Conservation (phyloP, 2,329 filamentous ascomycete species). For the Claviceps cyperi region DNA sequence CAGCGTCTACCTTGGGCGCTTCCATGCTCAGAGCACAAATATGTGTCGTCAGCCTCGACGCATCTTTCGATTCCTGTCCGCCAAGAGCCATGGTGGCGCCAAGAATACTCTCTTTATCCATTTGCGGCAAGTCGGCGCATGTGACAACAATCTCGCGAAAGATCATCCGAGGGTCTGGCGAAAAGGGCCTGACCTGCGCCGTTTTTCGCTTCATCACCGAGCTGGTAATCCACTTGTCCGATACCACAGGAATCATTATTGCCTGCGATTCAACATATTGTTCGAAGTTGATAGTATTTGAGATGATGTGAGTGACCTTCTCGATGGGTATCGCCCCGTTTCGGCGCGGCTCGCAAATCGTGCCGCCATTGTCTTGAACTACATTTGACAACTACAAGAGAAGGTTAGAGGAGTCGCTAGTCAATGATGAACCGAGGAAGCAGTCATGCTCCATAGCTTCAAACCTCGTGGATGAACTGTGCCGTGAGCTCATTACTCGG, state of each 20-base stretch:
- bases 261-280: constrained; percentile 64
- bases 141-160: constrained; percentile 73
- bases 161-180: constrained; percentile 80
- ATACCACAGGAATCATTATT: constrained; percentile 71
- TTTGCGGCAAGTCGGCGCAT: constrained; percentile 69
- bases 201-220: constrained; percentile 57
- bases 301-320: constrained; percentile 39
- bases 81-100: constrained; percentile 83
- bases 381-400: constrained; percentile 24
- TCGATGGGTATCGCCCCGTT: constrained; percentile 34
- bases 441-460: background rate
- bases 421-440: too few relatives aligned
- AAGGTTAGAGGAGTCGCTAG: constrained; percentile 1
- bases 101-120: constrained; percentile 82
- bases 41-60: constrained; percentile 70
- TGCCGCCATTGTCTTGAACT: constrained; percentile 34
- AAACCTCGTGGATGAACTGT: constrained; percentile 27
- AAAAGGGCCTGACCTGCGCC: constrained; percentile 69
- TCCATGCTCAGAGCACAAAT: constrained; percentile 70
- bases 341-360: constrained; percentile 30
- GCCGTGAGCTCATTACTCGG: constrained; percentile 25
- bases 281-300: constrained; percentile 81
- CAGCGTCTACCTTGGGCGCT: constrained; percentile 53
- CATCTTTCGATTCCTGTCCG: constrained; percentile 58
- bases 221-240: constrained; percentile 61